phyloP scores from a whole-genome alignment of 805 yeast genomes.

The Sugiyamaella valdiviana region DNA sequence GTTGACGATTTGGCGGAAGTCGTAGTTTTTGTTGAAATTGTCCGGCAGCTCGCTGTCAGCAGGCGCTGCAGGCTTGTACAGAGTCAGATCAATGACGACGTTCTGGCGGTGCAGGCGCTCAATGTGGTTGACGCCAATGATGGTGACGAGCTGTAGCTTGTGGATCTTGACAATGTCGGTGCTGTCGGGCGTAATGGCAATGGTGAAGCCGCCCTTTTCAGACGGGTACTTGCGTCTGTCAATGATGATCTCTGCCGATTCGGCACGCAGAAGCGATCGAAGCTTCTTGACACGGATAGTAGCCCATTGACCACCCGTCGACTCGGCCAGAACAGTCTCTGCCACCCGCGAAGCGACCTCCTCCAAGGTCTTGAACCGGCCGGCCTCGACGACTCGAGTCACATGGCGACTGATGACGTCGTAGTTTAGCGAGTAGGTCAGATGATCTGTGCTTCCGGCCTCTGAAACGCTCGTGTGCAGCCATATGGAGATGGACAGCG shows the following conservation, averaged over 20 bases:
- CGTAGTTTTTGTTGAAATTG: slow-evolving; percentile 25
- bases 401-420: slow-evolving; percentile 73
- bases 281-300: slow-evolving; percentile 39
- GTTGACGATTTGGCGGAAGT: slow-evolving; percentile 41
- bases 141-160: slow-evolving; percentile 54
- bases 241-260: slow-evolving; percentile 39
- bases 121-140: slow-evolving; percentile 91
- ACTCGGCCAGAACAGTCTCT: slow-evolving; percentile 38
- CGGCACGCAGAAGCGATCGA: slow-evolving; percentile 56
- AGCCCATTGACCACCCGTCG: slow-evolving; percentile 44
- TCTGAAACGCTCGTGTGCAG: slow-evolving; percentile 60
- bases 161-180: slow-evolving; percentile 39
- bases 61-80: slow-evolving; percentile 36
- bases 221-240: slow-evolving; percentile 28
- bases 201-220: slow-evolving; percentile 10
- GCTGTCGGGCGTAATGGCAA: slow-evolving; percentile 17
- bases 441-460: slow-evolving; percentile 78
- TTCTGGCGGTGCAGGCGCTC: slow-evolving; percentile 80
- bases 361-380: slow-evolving; percentile 35
- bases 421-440: slow-evolving; percentile 77
- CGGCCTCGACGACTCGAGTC: slow-evolving; percentile 43
- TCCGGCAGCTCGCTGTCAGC: slow-evolving; percentile 3
- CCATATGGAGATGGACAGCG: slow-evolving; percentile 52
- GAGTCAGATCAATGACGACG: slow-evolving; percentile 50
- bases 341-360: slow-evolving; percentile 44